Evolutionary conservation across 345 rosid genomes (phyloP).

Genomic region (Hibiscus trionum): DNA sequence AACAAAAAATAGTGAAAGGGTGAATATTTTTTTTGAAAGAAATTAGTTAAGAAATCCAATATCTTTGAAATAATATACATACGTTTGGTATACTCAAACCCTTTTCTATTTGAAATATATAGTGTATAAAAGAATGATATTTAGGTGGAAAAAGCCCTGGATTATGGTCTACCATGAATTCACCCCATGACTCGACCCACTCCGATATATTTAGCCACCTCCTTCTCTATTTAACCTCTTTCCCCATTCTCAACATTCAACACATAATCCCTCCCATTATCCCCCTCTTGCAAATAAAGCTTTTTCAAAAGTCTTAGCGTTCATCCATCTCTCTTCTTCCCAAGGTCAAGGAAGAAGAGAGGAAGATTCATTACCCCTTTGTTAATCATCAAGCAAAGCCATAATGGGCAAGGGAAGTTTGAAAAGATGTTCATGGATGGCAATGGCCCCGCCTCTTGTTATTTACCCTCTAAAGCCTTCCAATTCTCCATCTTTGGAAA

Average conservation of each 20-base stretch:
- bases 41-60: too few relatives aligned
- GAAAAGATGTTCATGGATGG: slow-evolving; percentile 21
- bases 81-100: too few relatives aligned
- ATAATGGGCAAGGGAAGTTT: slow-evolving; percentile 17
- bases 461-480: slow-evolving; percentile 35
- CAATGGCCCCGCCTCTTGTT: slow-evolving; percentile 41
- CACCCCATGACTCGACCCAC: neutral
- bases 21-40: too few relatives aligned
- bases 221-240: neutral
- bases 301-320: neutral
- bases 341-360: too few relatives aligned
- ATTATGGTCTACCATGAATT: neutral
- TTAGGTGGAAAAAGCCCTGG: neutral
- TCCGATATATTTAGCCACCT: neutral
- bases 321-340: too few relatives aligned
- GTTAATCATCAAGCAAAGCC: neutral
- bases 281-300: neutral
- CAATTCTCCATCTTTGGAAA: slow-evolving; percentile 34
- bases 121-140: too few relatives aligned
- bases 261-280: neutral
- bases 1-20: too few relatives aligned
- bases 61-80: too few relatives aligned
- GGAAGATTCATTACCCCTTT: neutral
- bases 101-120: too few relatives aligned
- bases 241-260: neutral